These are phyloP conservation scores for Pseudozyma tsukubaensis DNA, from an alignment of 1,284 basidiomycete genomes.

Conservation along the genomic window DNA sequence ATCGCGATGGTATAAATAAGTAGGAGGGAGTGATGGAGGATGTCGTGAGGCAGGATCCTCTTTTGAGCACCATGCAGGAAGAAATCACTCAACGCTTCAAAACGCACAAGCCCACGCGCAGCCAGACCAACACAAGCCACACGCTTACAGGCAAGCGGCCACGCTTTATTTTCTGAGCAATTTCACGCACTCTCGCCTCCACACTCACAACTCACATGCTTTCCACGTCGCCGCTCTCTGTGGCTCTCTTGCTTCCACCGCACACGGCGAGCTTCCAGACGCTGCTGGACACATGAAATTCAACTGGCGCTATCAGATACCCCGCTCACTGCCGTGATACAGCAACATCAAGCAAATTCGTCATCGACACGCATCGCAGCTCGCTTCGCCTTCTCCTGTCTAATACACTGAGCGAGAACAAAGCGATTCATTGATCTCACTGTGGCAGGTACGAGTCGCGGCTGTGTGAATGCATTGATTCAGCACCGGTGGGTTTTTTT, in stretches of 20 bases:
- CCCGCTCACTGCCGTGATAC: too few relatives aligned
- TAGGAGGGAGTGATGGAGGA: slow-evolving; percentile 5
- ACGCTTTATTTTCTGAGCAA: background rate
- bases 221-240: slow-evolving; percentile 13
- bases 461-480: too few relatives aligned
- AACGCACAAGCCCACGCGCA: slow-evolving; percentile 15
- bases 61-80: slow-evolving; percentile 3
- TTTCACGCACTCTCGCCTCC: slow-evolving; percentile 12
- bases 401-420: too few relatives aligned
- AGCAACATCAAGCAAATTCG: too few relatives aligned
- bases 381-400: too few relatives aligned
- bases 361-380: too few relatives aligned
- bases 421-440: too few relatives aligned
- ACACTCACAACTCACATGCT: slow-evolving; percentile 1
- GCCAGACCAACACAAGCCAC: slow-evolving; percentile 9
- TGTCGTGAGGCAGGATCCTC: slow-evolving; percentile 25
- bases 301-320: background rate
- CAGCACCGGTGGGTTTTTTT: too few relatives aligned
- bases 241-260: slow-evolving; percentile 15
- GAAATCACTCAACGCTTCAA: background rate
- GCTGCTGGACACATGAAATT: slow-evolving; percentile 9
- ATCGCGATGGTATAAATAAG: background rate
- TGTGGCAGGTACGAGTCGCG: too few relatives aligned
- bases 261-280: slow-evolving; percentile 36
- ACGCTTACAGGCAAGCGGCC: slow-evolving; percentile 1